These are phyloP conservation scores for Metschnikowia lunata DNA, from an alignment of 805 yeast species.

Conservation along the genomic window DNA sequence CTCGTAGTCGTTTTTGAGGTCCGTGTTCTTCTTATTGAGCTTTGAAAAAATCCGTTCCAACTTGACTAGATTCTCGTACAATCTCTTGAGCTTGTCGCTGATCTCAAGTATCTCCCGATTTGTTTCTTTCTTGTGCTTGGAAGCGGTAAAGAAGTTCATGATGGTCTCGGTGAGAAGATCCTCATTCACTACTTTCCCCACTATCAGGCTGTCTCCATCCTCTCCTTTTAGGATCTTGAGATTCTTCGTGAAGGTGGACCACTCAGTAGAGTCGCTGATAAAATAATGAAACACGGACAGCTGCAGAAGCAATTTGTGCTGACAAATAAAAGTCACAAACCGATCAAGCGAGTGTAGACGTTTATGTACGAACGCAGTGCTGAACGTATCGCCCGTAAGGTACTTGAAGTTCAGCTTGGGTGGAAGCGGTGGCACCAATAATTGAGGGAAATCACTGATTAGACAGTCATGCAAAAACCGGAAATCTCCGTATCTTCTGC, in stretches of 20 bases:
- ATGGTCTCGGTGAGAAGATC: slow-evolving; percentile 88
- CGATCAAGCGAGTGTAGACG: slow-evolving; percentile 76
- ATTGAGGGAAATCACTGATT: slow-evolving; percentile 73
- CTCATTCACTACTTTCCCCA: slow-evolving; percentile 45
- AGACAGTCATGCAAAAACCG: slow-evolving; percentile 71
- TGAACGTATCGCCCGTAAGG: slow-evolving; percentile 88
- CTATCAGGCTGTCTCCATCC: slow-evolving; percentile 21
- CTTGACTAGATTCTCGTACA: slow-evolving; percentile 76
- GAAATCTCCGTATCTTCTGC: slow-evolving; percentile 87
- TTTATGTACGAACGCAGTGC: slow-evolving; percentile 76
- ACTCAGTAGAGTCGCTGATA: slow-evolving; percentile 62
- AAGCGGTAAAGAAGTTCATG: slow-evolving; percentile 86
- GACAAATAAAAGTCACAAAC: slow-evolving; percentile 66
- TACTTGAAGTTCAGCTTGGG: slow-evolving; percentile 89
- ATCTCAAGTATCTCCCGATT: slow-evolving; percentile 59
- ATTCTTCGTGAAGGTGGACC: slow-evolving; percentile 64
- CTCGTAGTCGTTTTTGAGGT: slow-evolving; percentile 66
- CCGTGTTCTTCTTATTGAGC: slow-evolving; percentile 67
- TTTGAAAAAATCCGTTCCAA: slow-evolving; percentile 75
- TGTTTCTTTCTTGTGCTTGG: slow-evolving; percentile 65
- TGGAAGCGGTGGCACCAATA: slow-evolving; percentile 90
- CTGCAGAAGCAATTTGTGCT: slow-evolving; percentile 67
- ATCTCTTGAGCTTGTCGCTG: slow-evolving; percentile 72
- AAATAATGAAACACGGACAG: slow-evolving; percentile 70
- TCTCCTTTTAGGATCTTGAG: slow-evolving; percentile 34